These are phyloP conservation scores for Ascochyta viciae-villosae DNA, from an alignment of 2,329 filamentous ascomycete genomes.

Conservation along the genomic window DNA sequence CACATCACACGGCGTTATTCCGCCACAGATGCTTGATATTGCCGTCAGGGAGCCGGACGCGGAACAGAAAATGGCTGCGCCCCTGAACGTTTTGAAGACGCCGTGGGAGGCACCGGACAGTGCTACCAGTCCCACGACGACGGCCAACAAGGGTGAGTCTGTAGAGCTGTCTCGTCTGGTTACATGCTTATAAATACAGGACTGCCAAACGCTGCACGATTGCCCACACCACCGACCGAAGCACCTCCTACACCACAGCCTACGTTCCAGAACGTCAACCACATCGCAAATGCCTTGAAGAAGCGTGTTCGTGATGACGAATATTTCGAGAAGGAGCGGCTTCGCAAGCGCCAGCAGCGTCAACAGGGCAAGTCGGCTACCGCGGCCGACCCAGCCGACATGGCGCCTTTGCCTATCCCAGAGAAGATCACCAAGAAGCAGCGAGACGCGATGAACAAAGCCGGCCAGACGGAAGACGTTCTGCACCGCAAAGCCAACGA, in stretches of 20 bases:
- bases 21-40: slow-evolving; percentile 76
- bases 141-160: slow-evolving; percentile 44
- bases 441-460: slow-evolving; percentile 75
- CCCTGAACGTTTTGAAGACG: slow-evolving; percentile 48
- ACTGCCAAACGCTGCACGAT: slow-evolving; percentile 48
- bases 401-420: slow-evolving; percentile 34
- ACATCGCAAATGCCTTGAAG: slow-evolving; percentile 61
- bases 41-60: slow-evolving; percentile 62
- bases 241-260: slow-evolving; percentile 58
- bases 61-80: slow-evolving; percentile 48
- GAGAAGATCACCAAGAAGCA: slow-evolving; percentile 83
- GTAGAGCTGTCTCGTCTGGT: background rate
- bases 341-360: slow-evolving; percentile 55
- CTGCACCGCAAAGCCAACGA: slow-evolving; percentile 86
- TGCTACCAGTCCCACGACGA: slow-evolving; percentile 62
- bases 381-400: slow-evolving; percentile 34
- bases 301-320: slow-evolving; percentile 60
- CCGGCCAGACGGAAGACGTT: slow-evolving; percentile 76
- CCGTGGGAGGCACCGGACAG: slow-evolving; percentile 56
- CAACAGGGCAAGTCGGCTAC: slow-evolving; percentile 35
- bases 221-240: slow-evolving; percentile 58
- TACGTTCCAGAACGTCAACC: slow-evolving; percentile 61
- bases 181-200: slow-evolving; percentile 27
- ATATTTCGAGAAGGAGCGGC: slow-evolving; percentile 72
- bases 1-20: slow-evolving; percentile 80